phyloP scores from a whole-genome alignment of 352 stramenopile genomes.

The Phytopythium helicoides region DNA sequence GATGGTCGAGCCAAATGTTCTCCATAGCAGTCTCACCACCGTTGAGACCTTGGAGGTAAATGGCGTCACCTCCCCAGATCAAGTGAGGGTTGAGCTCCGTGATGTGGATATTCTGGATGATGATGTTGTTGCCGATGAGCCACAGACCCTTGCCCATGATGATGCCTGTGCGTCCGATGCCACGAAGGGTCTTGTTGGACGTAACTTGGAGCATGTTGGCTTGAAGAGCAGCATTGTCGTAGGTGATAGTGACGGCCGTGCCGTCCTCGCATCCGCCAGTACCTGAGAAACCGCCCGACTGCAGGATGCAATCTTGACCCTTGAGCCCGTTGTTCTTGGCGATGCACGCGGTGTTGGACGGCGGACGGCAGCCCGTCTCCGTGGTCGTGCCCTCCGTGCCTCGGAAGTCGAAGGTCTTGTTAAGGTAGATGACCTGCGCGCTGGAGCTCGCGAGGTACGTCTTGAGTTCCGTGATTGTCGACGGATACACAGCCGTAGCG shows the following conservation, averaged over 20 bases:
- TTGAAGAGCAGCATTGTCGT: slow-evolving; percentile 22
- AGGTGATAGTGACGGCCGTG: slow-evolving; percentile 30
- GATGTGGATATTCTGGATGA: slow-evolving; percentile 32
- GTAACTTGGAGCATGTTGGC: slow-evolving; percentile 2
- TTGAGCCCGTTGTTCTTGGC: slow-evolving; percentile 25
- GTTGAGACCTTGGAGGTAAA: slow-evolving; percentile 22
- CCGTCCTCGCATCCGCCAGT: slow-evolving; percentile 39
- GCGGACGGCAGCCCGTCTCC: slow-evolving; percentile 12
- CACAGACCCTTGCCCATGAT: slow-evolving; percentile 35
- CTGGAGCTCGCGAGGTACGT: slow-evolving; percentile 11
- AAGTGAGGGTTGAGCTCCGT: slow-evolving; percentile 19
- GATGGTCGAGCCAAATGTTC: slow-evolving; percentile 5
- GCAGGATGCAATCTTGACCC: slow-evolving; percentile 25
- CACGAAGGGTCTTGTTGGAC: slow-evolving; percentile 31
- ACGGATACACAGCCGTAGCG: slow-evolving; percentile 18
- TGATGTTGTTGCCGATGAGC: slow-evolving; percentile 24
- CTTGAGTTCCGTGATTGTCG: slow-evolving; percentile 18
- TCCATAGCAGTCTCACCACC: slow-evolving; percentile 12
- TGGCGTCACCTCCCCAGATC: slow-evolving; percentile 24
- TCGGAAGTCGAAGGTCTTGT: slow-evolving; percentile 21
- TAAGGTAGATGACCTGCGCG: slow-evolving; percentile 12
- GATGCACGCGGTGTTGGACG: slow-evolving; percentile 16
- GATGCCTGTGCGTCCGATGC: slow-evolving; percentile 26
- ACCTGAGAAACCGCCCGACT: slow-evolving; percentile 27
- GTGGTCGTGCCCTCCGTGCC: slow-evolving; percentile 13